Percentiles rank a stretch among this genome's conserved stretches.
Conservation (phyloP, 225 moss, liverwort and hornwort species). For the Pseudisothecium myosuroides region DNA sequence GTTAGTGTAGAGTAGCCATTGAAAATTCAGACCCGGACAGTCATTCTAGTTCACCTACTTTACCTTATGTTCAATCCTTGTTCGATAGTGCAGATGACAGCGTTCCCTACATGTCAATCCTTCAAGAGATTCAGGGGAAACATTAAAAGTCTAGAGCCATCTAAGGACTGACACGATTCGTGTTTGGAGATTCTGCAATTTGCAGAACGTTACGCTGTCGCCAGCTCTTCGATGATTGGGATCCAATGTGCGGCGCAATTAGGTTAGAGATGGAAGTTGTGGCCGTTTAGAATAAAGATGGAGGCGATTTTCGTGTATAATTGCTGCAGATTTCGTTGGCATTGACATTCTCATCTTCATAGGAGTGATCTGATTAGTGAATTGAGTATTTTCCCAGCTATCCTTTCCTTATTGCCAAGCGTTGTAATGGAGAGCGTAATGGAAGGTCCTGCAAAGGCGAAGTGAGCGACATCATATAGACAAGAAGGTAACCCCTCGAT, state of each 20-base stretch:
- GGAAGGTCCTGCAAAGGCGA: not conserved
- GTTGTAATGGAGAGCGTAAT: not conserved
- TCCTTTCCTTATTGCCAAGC: not conserved
- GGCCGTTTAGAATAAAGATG: not conserved
- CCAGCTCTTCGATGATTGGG: not conserved
- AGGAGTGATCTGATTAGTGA: not conserved
- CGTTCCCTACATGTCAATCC: not conserved
- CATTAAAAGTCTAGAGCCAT: not conserved
- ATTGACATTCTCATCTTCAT: not conserved
- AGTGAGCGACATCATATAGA: not conserved
- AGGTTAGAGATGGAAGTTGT: not conserved
- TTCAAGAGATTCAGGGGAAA: not conserved
- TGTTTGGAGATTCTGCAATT: not conserved
- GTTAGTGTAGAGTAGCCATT: not conserved
- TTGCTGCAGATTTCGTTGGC: not conserved
- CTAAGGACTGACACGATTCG: not conserved
- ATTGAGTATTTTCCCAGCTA: not conserved
- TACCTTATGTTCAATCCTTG: not conserved
- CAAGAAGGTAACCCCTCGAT: not conserved
- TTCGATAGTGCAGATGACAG: not conserved
- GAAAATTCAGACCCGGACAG: not conserved
- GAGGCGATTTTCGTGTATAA: not conserved
- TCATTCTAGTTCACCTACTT: not conserved
- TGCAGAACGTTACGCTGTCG: not conserved
- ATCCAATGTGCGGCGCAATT: not conserved